phyloP scores from a whole-genome alignment of 768 basidiomycete genomes.

The Crucibulum laeve region DNA sequence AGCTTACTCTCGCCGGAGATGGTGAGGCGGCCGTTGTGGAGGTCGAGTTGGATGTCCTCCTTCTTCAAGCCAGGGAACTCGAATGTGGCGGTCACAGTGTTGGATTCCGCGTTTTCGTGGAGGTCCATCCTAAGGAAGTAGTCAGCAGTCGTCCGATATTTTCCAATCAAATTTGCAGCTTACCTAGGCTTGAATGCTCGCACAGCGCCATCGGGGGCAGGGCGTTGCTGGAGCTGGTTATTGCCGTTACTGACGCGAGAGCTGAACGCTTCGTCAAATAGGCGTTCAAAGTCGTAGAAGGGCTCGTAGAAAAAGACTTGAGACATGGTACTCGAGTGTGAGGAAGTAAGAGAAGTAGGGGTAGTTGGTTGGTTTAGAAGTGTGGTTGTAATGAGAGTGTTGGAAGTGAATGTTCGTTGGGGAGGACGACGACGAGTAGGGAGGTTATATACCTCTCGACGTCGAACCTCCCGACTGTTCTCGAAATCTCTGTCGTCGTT shows the following conservation, averaged over 20 bases:
- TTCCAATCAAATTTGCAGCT: neutral
- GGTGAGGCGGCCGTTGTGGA: conserved; percentile 46
- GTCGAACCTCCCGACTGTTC: no score
- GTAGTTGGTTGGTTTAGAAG: no score
- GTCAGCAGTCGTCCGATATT: neutral
- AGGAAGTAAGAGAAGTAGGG: no score
- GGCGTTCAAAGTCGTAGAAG: conserved; percentile 34
- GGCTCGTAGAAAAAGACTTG: conserved; percentile 38
- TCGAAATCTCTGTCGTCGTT: no score
- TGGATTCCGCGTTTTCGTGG: conserved; percentile 42
- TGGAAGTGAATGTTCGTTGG: no score
- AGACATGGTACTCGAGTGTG: no score
- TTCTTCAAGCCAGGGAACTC: conserved; percentile 57
- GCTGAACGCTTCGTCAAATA: conserved; percentile 27
- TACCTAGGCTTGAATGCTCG: conserved; percentile 27
- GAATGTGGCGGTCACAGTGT: conserved; percentile 54
- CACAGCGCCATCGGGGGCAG: conserved; percentile 12
- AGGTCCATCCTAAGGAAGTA: conserved; percentile 46
- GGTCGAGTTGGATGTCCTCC: conserved; percentile 49
- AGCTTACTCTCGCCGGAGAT: conserved; percentile 46
- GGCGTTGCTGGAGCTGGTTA: conserved; percentile 1
- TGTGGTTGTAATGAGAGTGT: no score
- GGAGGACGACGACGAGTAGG: no score
- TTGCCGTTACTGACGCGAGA: conserved; percentile 10
- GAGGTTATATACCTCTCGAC: no score